Evolutionary conservation across 2,329 filamentous ascomycete genomes (phyloP), one percentile per base, ranked within the genome.

Genomic region (Penicillium sumatraense): DNA sequence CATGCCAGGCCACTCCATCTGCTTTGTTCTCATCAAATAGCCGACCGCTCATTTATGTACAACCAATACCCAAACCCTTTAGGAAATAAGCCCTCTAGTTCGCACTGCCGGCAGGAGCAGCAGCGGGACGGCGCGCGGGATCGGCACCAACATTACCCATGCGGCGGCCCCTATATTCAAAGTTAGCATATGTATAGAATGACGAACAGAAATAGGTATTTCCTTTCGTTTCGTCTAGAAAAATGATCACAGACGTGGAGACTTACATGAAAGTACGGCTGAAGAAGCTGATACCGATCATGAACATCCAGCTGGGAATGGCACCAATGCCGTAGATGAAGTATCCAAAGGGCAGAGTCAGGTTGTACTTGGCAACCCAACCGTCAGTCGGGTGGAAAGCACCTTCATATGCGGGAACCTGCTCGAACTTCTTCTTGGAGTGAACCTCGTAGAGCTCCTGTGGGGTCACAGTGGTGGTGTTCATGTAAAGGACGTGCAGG

Each of bases 291-390:
- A 88, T 82, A 38, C 78, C 71, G 60, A 88, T 81, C 86, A 88
- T 88, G 59, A 86, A 82, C 54, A 82, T 66, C 86, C 86, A 88
- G 64, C 81, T 86, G 3, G 86, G 86, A 61, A 87, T 78, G 71
- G 80, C 76, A 29, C 80, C 76, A 67, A 88, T 80, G 26, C 68
- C 80, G 70, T 78, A 86, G 51, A 87, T 77, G 40, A 78, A 68
- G 60, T 86, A 86, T 6, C 80, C 86, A 31, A 85, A 67, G 14
- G 82, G 80, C 51, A 85, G 70, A 38, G 76, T 78, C 48, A 87
- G 71, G 36, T 78, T 75, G 63, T 78, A 78, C 71, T 85, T 69
- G 47, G 81, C 81, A 41, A 87, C 69, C 59, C 68, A 72, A 42
- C 85, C 83, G 67, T 86, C 83, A 59, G 85, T 84, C 8, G 86